Evolutionary conservation across 2,329 filamentous ascomycete species (phyloP), one percentile per base, ranked within the genome.

Genomic region (Capronia coronata): DNA sequence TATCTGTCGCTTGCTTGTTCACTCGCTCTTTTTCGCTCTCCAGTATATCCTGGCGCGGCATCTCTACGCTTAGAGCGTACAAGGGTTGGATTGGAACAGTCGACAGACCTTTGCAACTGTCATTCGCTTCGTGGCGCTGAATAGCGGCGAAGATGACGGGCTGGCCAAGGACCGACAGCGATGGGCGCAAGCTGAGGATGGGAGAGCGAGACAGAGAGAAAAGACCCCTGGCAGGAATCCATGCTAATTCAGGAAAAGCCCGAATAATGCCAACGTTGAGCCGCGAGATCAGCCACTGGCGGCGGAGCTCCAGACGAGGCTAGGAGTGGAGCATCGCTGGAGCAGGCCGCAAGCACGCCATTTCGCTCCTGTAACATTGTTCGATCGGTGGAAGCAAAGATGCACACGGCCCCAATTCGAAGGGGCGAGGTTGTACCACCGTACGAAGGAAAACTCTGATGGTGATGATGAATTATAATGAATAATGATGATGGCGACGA

Each of bases 351-450:
- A 3, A 45, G 42, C 42, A 45, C 42, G 42, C 42, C 42, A 45
- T 51, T 46, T 51, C 41, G 37, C 43, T 51, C 48, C 34, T 46
- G 43, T 51, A 32, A 51, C 34, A 37, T 3, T 34, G 10, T 14
- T 38, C 19, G 22, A 27, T 19, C 39, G 34, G 34, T 27, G 18
- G 34, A 7, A 14, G 13, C 6, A 37, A 14, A 14, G n/a, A n/a
- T n/a, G n/a, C n/a, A n/a, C n/a, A n/a, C n/a, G n/a, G n/a, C n/a
- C n/a, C n/a, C n/a, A n/a, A n/a, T n/a, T n/a, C n/a, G n/a, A n/a
- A n/a, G n/a, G n/a, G n/a, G n/a, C n/a, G n/a, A n/a, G n/a, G n/a
- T n/a, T n/a, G n/a, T n/a, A n/a, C n/a, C n/a, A n/a, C n/a, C n/a
- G n/a, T n/a, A n/a, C n/a, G n/a, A n/a, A n/a, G n/a, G n/a, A n/a